Percentiles rank a stretch among this genome's conserved stretches.
These are phyloP conservation scores for Lasiosphaeriaceae sp. DNA, from an alignment of 495 filamentous ascomycete genomes.

Conservation along the genomic window DNA sequence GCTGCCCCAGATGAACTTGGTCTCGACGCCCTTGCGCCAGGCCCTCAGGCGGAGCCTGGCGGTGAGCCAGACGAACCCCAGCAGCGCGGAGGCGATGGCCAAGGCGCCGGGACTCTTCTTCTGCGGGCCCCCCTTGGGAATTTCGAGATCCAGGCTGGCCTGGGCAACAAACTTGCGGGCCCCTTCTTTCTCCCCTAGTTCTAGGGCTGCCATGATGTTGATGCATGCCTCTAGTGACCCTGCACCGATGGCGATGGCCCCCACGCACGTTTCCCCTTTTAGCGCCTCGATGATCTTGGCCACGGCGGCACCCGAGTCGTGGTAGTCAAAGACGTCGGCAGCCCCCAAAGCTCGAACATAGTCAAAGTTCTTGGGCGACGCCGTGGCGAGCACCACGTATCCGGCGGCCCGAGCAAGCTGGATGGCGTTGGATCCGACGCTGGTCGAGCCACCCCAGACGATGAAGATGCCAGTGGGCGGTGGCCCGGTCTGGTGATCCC, in stretches of 20 bases:
- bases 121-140: neutral
- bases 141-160: neutral
- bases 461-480: slow-evolving; percentile 44
- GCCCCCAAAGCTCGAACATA: slow-evolving; percentile 53
- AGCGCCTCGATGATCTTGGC: slow-evolving; percentile 28
- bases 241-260: slow-evolving; percentile 2
- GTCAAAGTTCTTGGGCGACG: slow-evolving; percentile 51
- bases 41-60: neutral
- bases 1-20: slow-evolving; percentile 15
- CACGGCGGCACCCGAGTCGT: slow-evolving; percentile 24
- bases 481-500: too few species aligned
- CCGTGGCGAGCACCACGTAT: slow-evolving; percentile 54
- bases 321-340: slow-evolving; percentile 56
- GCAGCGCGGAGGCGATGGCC: neutral
- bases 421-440: slow-evolving; percentile 58
- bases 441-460: slow-evolving; percentile 58
- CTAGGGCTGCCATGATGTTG: neutral
- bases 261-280: slow-evolving; percentile 21
- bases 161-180: neutral
- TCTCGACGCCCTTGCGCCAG: slow-evolving; percentile 8
- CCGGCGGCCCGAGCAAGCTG: slow-evolving; percentile 59
- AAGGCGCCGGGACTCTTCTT: neutral
- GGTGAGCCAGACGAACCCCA: neutral
- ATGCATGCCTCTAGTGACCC: neutral
- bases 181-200: neutral